Conservation (phyloP, 2,329 filamentous ascomycete species). For the Botryosphaeria dothidea region DNA sequence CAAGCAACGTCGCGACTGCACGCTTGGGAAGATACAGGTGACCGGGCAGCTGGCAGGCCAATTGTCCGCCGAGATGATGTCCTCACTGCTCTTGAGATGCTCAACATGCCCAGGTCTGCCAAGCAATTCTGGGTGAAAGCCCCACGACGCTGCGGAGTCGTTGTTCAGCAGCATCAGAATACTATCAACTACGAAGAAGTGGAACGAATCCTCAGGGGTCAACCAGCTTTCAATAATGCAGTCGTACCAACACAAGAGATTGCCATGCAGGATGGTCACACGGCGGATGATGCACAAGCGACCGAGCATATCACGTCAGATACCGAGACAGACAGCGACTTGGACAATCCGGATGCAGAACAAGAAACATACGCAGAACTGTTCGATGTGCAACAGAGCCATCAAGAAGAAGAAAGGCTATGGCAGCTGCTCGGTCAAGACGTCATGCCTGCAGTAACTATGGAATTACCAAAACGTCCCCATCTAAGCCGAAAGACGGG, state of each 20-base stretch:
- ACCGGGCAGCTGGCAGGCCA: slow-evolving; percentile 28
- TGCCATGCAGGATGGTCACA: not conserved
- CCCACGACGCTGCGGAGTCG: slow-evolving; percentile 54
- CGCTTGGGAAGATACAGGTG: slow-evolving; percentile 40
- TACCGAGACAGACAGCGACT: not conserved
- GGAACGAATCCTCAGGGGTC: slow-evolving; percentile 37
- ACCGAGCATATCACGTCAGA: not conserved
- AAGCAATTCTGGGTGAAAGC: slow-evolving; percentile 54
- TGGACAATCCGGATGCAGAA: not conserved
- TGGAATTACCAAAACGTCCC: slow-evolving; percentile 26
- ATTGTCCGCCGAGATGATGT: slow-evolving; percentile 53
- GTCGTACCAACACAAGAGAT: not conserved
- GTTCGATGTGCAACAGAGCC: slow-evolving; percentile 49
- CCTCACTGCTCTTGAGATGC: slow-evolving; percentile 53
- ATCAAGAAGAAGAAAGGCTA: slow-evolving; percentile 47
- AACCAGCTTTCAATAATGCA: not conserved
- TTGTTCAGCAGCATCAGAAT: slow-evolving; percentile 40
- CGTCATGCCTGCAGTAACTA: slow-evolving; percentile 25
- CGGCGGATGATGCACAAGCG: not conserved
- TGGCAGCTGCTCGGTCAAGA: slow-evolving; percentile 44
- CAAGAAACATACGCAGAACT: slow-evolving; percentile 43
- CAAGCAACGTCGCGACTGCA: slow-evolving; percentile 70
- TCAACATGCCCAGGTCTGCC: slow-evolving; percentile 51
- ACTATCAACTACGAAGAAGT: slow-evolving; percentile 43
- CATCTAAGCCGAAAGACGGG: slow-evolving; percentile 33